Evolutionary conservation across 768 basidiomycete genomes (phyloP).

Genomic region (Termitomyces sp.): DNA sequence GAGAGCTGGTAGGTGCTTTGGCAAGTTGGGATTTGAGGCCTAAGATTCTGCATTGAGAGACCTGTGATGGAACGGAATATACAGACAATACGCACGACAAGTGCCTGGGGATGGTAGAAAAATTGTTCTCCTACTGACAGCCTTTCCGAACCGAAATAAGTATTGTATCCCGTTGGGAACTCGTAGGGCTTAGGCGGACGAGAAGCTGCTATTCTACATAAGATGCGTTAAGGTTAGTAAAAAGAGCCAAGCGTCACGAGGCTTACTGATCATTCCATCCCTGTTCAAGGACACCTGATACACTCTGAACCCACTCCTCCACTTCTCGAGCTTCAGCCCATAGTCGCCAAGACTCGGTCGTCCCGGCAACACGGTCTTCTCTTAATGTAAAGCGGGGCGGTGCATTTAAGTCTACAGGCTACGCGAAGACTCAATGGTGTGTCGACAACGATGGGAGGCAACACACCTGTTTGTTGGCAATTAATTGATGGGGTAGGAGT

Average conservation of each 20-base stretch:
- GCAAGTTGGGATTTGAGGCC: slow-evolving; percentile 61
- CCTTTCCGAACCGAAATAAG: slow-evolving; percentile 78
- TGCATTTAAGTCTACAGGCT: slow-evolving; percentile 72
- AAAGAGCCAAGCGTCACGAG: background rate
- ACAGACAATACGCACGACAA: slow-evolving; percentile 38
- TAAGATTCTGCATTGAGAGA: slow-evolving; percentile 16
- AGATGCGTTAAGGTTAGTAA: background rate
- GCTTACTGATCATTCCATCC: slow-evolving; percentile 88
- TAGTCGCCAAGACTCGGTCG: slow-evolving; percentile 75
- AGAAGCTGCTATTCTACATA: slow-evolving; percentile 51
- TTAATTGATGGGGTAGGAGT: slow-evolving; percentile 82
- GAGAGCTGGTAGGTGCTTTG: slow-evolving; percentile 72
- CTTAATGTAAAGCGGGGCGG: slow-evolving; percentile 68
- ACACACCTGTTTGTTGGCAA: slow-evolving; percentile 71
- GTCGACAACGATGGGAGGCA: background rate
- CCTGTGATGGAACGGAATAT: background rate
- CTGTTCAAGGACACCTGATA: slow-evolving; percentile 80
- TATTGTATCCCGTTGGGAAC: slow-evolving; percentile 91
- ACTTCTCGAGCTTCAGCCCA: slow-evolving; percentile 84
- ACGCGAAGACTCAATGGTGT: slow-evolving; percentile 3
- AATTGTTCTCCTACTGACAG: slow-evolving; percentile 85
- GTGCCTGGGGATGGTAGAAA: slow-evolving; percentile 67
- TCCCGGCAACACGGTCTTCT: slow-evolving; percentile 66
- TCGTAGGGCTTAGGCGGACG: slow-evolving; percentile 76
- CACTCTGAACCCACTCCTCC: slow-evolving; percentile 91